phyloP scores from a whole-genome alignment of 2,329 filamentous ascomycete genomes.

The Aspergillus phoenicis region DNA sequence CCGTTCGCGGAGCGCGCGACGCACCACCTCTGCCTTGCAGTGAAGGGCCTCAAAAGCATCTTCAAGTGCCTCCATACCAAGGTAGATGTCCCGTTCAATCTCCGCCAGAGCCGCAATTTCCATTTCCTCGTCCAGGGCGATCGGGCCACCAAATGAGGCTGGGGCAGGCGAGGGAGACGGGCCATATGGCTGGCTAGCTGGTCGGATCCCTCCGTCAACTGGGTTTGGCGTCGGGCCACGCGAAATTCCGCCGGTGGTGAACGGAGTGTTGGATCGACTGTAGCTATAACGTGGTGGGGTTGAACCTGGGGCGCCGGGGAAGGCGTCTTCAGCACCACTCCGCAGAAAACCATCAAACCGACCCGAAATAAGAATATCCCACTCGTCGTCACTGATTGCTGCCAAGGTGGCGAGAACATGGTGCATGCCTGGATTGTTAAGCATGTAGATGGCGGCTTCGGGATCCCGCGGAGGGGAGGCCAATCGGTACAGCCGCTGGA shows the following conservation, averaged over 20 bases:
- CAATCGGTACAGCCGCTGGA: conserved; percentile 84
- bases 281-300: conserved; percentile 37
- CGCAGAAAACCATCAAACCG: conserved; percentile 95
- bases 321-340: conserved; percentile 74
- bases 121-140: conserved; percentile 90
- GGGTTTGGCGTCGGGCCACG: conserved; percentile 38
- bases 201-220: conserved; percentile 46
- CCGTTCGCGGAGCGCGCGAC: conserved; percentile 76
- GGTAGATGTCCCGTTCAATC: conserved; percentile 89
- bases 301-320: conserved; percentile 27
- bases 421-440: conserved; percentile 80
- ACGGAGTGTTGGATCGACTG: conserved; percentile 43
- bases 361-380: conserved; percentile 92
- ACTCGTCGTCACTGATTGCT: conserved; percentile 88
- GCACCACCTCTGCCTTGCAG: conserved; percentile 76
- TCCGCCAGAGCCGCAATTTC: conserved; percentile 89
- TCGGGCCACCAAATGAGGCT: conserved; percentile 67
- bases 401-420: conserved; percentile 83
- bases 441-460: conserved; percentile 80
- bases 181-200: conserved; percentile 44
- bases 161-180: conserved; percentile 59
- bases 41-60: conserved; percentile 94
- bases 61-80: conserved; percentile 90
- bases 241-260: conserved; percentile 35
- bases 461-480: conserved; percentile 74